phyloP scores from a whole-genome alignment of 2,329 filamentous ascomycete species.

The Cordyceps cateniannulata region DNA sequence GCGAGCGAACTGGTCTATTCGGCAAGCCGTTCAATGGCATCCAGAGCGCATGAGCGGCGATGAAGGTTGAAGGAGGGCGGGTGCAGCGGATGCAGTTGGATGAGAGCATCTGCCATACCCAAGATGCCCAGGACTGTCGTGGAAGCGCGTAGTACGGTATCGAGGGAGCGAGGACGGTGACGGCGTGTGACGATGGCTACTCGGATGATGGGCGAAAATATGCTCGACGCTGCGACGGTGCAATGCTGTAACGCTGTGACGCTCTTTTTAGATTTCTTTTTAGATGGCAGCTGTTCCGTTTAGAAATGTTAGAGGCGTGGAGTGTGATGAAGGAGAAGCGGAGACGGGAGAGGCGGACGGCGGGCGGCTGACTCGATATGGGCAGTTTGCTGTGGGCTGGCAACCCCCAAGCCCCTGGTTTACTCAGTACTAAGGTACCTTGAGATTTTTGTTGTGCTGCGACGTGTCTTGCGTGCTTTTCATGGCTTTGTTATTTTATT shows the following conservation, averaged over 20 bases:
- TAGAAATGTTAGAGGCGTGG: not conserved
- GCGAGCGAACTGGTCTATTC: not conserved
- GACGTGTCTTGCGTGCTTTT: not conserved
- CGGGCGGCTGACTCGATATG: conserved; percentile 7
- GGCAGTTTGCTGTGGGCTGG: not conserved
- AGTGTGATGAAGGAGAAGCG: conserved; percentile 4
- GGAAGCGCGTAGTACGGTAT: not conserved
- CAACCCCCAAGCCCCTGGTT: too few species aligned
- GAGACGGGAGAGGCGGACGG: conserved; percentile 1
- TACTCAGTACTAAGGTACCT: too few species aligned
- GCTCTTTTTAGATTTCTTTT: too few species aligned
- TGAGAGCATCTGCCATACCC: conserved; percentile 9
- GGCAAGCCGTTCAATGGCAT: conserved; percentile 1
- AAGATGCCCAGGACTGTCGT: not conserved
- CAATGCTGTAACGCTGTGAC: too few species aligned
- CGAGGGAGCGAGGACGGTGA: not conserved
- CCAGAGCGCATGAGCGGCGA: not conserved
- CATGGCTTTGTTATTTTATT: not conserved
- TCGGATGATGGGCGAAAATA: too few species aligned
- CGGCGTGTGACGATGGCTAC: too few species aligned
- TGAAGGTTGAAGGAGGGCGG: not conserved
- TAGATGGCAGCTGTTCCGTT: not conserved
- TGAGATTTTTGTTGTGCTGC: not conserved
- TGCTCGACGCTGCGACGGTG: not conserved
- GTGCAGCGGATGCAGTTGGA: conserved; percentile 3